A percentile compares a stretch with the other conserved stretches of the same genome.
These are phyloP conservation scores for Fusarium hainanense DNA, from an alignment of 2,329 filamentous ascomycete genomes.

Conservation along the genomic window DNA sequence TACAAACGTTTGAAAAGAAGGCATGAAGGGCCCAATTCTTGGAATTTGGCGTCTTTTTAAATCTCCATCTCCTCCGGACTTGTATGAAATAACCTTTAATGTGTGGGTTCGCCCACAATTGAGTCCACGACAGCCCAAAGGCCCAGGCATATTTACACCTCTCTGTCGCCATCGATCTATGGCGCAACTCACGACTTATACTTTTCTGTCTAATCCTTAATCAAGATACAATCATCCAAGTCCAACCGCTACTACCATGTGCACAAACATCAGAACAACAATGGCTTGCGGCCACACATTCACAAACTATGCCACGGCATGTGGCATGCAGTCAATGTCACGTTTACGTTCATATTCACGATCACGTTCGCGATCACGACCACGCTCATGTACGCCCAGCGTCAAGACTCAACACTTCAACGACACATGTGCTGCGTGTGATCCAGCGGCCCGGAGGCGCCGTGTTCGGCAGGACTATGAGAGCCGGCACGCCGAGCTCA, in stretches of 20 bases:
- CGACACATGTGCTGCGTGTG: slow-evolving; percentile 54
- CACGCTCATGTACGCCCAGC: slow-evolving; percentile 23
- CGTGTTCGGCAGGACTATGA: slow-evolving; percentile 44
- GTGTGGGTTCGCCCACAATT: slow-evolving; percentile 8
- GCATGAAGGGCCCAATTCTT: slow-evolving; percentile 9
- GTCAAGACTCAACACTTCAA: slow-evolving; percentile 42
- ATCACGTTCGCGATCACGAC: neutral
- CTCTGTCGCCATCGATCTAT: neutral
- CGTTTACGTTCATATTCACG: slow-evolving; percentile 22
- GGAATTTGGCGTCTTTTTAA: slow-evolving; percentile 3
- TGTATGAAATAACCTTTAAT: slow-evolving; percentile 6
- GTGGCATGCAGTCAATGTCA: slow-evolving; percentile 8
- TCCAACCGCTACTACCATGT: slow-evolving; percentile 36
- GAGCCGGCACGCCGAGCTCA: slow-evolving; percentile 42
- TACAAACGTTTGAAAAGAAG: slow-evolving; percentile 18
- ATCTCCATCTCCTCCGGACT: neutral
- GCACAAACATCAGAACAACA: slow-evolving; percentile 40
- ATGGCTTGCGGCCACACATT: slow-evolving; percentile 46
- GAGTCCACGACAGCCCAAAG: neutral
- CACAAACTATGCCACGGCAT: slow-evolving; percentile 23
- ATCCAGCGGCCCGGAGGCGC: slow-evolving; percentile 47
- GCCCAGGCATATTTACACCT: neutral
- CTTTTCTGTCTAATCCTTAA: neutral
- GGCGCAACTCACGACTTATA: neutral
- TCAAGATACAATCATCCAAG: neutral